phyloP scores from a whole-genome alignment of 225 moss, liverwort and hornwort genomes.

The Pleurozium schreberi region DNA sequence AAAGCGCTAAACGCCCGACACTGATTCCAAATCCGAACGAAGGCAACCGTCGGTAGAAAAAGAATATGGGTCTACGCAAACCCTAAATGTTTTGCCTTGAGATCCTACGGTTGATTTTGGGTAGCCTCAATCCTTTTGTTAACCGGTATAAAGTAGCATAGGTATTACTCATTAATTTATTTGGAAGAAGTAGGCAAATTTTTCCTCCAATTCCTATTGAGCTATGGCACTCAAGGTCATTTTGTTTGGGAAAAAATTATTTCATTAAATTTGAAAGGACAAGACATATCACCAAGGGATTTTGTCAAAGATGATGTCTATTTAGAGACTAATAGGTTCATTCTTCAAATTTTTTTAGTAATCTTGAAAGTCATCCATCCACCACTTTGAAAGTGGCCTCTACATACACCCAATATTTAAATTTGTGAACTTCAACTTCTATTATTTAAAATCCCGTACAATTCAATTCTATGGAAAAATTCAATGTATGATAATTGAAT shows the following conservation, averaged over 20 bases:
- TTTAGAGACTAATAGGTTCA: background rate
- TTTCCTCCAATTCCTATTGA: background rate
- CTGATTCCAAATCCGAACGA: background rate
- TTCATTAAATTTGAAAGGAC: background rate
- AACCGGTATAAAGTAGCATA: background rate
- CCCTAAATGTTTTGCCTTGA: background rate
- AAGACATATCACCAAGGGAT: rapidly evolving
- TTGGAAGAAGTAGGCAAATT: background rate
- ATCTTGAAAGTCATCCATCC: background rate
- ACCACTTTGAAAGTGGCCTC: background rate
- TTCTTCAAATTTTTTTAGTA: background rate
- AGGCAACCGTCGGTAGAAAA: too few species aligned
- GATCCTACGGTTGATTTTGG: background rate
- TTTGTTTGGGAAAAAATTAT: background rate
- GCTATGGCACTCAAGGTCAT: background rate
- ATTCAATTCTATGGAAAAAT: too few species aligned
- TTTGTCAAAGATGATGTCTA: background rate
- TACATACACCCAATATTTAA: background rate
- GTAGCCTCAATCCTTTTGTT: background rate
- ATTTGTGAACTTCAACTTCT: rapidly evolving
- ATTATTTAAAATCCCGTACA: background rate
- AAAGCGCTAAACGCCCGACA: background rate
- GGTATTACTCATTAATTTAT: background rate
- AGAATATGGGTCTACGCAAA: too few species aligned
- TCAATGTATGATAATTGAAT: background rate